Percentiles rank a stretch among this genome's conserved stretches.
Conservation (phyloP, 768 basidiomycete genomes). For the Gloeophyllum trabeum region DNA sequence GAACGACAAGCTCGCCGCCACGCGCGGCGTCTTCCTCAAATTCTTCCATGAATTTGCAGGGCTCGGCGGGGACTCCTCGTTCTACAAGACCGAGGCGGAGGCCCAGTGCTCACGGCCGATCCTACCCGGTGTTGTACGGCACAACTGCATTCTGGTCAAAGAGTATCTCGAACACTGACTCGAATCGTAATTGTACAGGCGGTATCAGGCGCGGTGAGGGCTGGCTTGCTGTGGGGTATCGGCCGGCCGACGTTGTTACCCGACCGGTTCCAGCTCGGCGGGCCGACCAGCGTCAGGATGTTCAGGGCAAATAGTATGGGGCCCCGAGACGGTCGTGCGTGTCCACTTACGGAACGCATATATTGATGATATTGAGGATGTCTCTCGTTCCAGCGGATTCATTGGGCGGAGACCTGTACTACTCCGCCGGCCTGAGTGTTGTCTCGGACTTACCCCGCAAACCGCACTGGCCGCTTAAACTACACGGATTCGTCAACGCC, state of each 20-base stretch:
- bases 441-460: slow-evolving; percentile 64
- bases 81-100: slow-evolving; percentile 65
- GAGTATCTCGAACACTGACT: slow-evolving; percentile 5
- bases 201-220: slow-evolving; percentile 59
- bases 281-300: slow-evolving; percentile 73
- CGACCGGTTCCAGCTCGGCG: slow-evolving; percentile 91
- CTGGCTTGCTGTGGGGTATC: slow-evolving; percentile 63
- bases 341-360: neutral
- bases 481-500: slow-evolving; percentile 73
- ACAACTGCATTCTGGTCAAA: slow-evolving; percentile 8
- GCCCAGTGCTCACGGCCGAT: slow-evolving; percentile 51
- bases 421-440: slow-evolving; percentile 66
- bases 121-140: slow-evolving; percentile 39
- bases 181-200: slow-evolving; percentile 37
- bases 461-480: slow-evolving; percentile 77
- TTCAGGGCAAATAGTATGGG: slow-evolving; percentile 74
- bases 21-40: slow-evolving; percentile 52
- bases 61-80: slow-evolving; percentile 68
- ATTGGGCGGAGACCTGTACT: slow-evolving; percentile 74
- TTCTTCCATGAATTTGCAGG: slow-evolving; percentile 66
- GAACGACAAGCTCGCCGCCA: slow-evolving; percentile 54
- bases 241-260: slow-evolving; percentile 45
- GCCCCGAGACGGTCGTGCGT: slow-evolving; percentile 59
- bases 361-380: slow-evolving; percentile 1
- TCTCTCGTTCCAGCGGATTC: slow-evolving; percentile 52